Evolutionary conservation across 345 rosid species (phyloP), one percentile per base, ranked within the genome.

Genomic region (Hibiscus mutabilis): DNA sequence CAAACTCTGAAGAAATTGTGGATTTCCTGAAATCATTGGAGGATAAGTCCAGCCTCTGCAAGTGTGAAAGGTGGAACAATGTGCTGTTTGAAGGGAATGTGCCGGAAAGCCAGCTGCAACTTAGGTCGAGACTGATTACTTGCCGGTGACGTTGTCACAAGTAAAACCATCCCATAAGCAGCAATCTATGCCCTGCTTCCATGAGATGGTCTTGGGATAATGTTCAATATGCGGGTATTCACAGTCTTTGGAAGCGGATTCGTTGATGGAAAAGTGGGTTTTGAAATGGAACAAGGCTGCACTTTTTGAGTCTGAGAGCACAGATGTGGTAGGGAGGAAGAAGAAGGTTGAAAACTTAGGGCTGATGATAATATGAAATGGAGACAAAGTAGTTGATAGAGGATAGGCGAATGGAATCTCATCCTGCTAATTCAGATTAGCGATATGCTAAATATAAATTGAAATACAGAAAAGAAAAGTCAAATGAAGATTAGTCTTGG

Each of bases 221-320:
- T n/a, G 16, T 25, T 25, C 1, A 25, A 25, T 25, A 47, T 5
- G 0, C 29, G 6, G 1, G 7, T 19, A 55, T 27, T 5, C 37
- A 25, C n/a, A 57, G 3, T 14, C 35, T 58, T 13, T 25, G 1
- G 35, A 58, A 58, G 33, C 35, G 24, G 60, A 66, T 22, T 31
- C 46, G 42, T 83, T 78, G 19, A 63, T 31, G 9, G 68, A 46
- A 40, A 79, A 58, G 9, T 24, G 61, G 33, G 74, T 29, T 67
- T 63, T n/a, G 66, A 52, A 24, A 0, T 74, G 74, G 72, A 44
- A 1, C 62, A 58, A 58, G 62, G 35, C 18, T 13, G 35, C 18
- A 25, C 18, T 58, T 58, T 25, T 58, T 25, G 4, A 18, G 24
- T 14, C 13, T 5, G 35, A 25, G 62, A 58, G 62, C 62, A 58